A percentile compares a stretch with the other conserved stretches of the same genome.
Conservation (phyloP, 306 rosid species). For the Arachis stenosperma region DNA sequence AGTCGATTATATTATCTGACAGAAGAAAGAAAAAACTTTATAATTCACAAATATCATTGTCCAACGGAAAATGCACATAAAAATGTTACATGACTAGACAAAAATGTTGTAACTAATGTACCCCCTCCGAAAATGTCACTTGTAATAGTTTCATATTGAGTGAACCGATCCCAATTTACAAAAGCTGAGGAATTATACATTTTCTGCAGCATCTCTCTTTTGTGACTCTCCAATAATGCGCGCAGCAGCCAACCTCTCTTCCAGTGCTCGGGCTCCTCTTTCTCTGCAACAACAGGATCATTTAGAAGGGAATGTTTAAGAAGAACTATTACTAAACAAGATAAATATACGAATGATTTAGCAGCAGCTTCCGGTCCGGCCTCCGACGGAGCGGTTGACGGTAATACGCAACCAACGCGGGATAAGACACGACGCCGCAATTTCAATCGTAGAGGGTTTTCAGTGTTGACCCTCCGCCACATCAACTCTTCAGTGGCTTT, state of each 20-base stretch:
- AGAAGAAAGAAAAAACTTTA: constrained; percentile 23
- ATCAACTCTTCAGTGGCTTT: too few relatives aligned
- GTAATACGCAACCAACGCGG: too few relatives aligned
- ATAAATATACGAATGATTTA: too few relatives aligned
- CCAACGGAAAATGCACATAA: constrained; percentile 44
- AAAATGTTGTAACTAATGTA: constrained; percentile 28
- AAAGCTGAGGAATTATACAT: constrained; percentile 55
- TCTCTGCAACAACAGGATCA: too few relatives aligned
- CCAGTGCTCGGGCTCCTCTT: too few relatives aligned
- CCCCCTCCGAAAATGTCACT: constrained; percentile 27
- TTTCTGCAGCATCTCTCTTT: constrained; percentile 57
- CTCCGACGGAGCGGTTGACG: too few relatives aligned
- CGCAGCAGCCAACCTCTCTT: constrained; percentile 24
- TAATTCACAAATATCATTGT: constrained; percentile 26
- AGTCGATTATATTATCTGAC: constrained; percentile 24
- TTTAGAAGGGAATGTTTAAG: too few relatives aligned
- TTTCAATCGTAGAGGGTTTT: too few relatives aligned
- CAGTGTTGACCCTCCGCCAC: too few relatives aligned
- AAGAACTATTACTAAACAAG: too few relatives aligned
- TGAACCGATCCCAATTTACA: constrained; percentile 26
- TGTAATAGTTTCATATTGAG: constrained; percentile 12
- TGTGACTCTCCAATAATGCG: constrained; percentile 46
- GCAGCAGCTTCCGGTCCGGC: too few relatives aligned
- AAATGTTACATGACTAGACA: constrained; percentile 32
- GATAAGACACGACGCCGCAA: too few relatives aligned